Conservation (phyloP, 2,329 filamentous ascomycete genomes). For the Davidsoniella neocaledoniae region DNA sequence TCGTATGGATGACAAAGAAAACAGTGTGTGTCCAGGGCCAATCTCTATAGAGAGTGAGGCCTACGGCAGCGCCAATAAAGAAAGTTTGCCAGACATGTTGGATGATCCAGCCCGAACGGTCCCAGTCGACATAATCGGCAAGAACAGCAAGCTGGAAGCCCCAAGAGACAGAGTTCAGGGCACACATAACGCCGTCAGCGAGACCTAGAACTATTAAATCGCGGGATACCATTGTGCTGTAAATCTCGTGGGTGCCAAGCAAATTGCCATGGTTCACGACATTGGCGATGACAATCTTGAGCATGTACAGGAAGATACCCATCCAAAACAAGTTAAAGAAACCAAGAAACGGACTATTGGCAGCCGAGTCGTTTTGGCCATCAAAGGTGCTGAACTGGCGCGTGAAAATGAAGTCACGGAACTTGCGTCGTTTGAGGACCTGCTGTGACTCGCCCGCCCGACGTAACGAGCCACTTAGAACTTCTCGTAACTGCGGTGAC, state of each 20-base stretch:
- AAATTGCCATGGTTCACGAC: constrained; percentile 51
- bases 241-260: constrained; percentile 54
- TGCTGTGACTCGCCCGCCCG: background rate
- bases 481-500: constrained; percentile 7
- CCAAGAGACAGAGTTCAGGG: constrained; percentile 46
- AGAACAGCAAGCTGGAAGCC: constrained; percentile 44
- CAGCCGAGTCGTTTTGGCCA: constrained; percentile 46
- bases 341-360: constrained; percentile 56
- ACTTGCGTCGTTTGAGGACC: constrained; percentile 16
- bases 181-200: constrained; percentile 55
- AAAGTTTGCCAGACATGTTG: constrained; percentile 57
- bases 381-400: constrained; percentile 60
- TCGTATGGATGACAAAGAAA: constrained; percentile 56
- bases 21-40: constrained; percentile 77
- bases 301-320: constrained; percentile 45
- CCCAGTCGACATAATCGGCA: constrained; percentile 48
- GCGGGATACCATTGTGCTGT: constrained; percentile 45
- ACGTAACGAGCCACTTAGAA: constrained; percentile 5
- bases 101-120: constrained; percentile 51
- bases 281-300: constrained; percentile 51
- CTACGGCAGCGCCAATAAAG: constrained; percentile 45
- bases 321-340: constrained; percentile 73
- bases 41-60: constrained; percentile 50
- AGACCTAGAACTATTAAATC: constrained; percentile 38
- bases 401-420: constrained; percentile 47